Evolutionary conservation across 805 yeast genomes (phyloP), one percentile per base, ranked within the genome.

Genomic region (Spathaspora girioi): DNA sequence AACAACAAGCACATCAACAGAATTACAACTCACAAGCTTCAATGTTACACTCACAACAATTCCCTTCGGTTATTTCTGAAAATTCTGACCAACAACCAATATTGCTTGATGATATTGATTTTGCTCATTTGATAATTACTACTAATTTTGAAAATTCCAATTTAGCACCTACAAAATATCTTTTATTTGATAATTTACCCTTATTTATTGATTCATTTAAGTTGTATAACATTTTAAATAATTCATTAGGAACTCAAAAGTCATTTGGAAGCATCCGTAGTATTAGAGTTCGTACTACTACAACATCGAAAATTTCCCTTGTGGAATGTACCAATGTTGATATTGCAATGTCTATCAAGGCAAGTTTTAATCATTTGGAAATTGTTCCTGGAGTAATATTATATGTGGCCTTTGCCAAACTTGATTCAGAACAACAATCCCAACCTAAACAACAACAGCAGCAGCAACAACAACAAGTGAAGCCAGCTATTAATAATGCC

Each of bases 141-240:
- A 83, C 92, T 2, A 82, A 87, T 42, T 82, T 83, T 58, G 86
- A 84, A 50, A 89, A 86, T 61, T 77, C 88, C 3, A 73, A 82
- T 44, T 64, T 89, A 57, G 83, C 87, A 15, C 96, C 96, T 15
- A 84, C 96, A 0, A 82, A 86, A 57, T 83, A 89, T 11, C 74
- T 93, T 44, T 77, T 92, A 56, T 75, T 94, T 50, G 88, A 91
- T 44, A 90, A 92, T 62, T 77, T 93, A 48, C 97, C 97, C 11
- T 77, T 83, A 43, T 78, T 90, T 3, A 67, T 88, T 53, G 84
- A 86, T 48, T 70, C 83, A 12, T 61, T 66, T 54, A 71, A 65
- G 53, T 62, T 75, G 40, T 64, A 56, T 53, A 50, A 63, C 10
- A 55, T 66, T 15, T 55, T 67, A 53, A 53, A 56, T 57, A 61